Conservation (phyloP, 148 eudicot genomes). For the Fagopyrum esculentum region DNA sequence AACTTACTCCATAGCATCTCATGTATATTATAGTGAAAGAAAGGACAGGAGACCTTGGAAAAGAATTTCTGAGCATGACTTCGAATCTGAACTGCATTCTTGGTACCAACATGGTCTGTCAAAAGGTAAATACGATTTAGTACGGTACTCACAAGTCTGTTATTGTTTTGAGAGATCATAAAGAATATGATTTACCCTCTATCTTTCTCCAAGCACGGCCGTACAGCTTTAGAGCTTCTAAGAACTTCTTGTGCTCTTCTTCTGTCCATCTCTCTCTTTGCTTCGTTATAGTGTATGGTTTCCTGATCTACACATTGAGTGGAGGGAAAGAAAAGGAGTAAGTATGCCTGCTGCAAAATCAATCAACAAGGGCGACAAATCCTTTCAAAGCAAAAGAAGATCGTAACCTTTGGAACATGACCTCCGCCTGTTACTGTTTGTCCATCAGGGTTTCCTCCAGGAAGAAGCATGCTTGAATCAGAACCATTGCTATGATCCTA, state of each 20-base stretch:
- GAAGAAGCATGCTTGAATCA: constrained; percentile 17
- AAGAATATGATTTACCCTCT: constrained; percentile 43
- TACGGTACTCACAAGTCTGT: background rate
- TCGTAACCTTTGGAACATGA: constrained; percentile 59
- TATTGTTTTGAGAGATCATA: background rate
- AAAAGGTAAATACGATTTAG: constrained; percentile 13
- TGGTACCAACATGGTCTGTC: constrained; percentile 84
- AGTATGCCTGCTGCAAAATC: constrained; percentile 20
- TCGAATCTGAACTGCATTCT: constrained; percentile 93
- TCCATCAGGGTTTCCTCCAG: constrained; percentile 12
- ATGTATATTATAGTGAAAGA: constrained; percentile 30
- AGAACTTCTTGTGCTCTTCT: constrained; percentile 84
- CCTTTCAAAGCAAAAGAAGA: background rate
- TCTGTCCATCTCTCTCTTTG: constrained; percentile 97
- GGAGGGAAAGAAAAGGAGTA: background rate
- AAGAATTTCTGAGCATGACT: constrained; percentile 97
- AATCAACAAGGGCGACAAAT: background rate
- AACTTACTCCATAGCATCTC: constrained; percentile 40
- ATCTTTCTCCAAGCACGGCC: constrained; percentile 91
- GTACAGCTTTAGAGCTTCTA: constrained; percentile 77
- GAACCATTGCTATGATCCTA: constrained; percentile 42
- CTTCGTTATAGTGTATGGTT: constrained; percentile 86
- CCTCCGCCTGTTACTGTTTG: constrained; percentile 27
- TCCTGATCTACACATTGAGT: constrained; percentile 30
- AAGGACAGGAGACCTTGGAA: constrained; percentile 63